A percentile compares a stretch with the other conserved stretches of the same genome.
These are phyloP conservation scores for Curvularia sp. DNA, from an alignment of 2,329 filamentous ascomycete genomes.

Conservation along the genomic window DNA sequence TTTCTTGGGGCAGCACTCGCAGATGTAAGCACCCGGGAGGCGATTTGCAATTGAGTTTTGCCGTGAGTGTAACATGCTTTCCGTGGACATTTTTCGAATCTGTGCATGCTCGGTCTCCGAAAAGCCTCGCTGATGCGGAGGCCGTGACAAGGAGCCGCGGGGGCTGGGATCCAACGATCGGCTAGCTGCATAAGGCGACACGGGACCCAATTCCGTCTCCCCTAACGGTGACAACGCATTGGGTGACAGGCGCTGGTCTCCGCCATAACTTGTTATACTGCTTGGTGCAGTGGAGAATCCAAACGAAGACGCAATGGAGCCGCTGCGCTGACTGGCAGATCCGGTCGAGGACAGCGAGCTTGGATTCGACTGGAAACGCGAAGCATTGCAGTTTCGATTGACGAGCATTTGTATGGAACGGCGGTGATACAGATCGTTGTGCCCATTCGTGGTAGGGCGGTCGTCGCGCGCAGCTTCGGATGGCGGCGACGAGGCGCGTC, in stretches of 20 bases:
- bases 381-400: conserved; percentile 62
- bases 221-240: conserved; percentile 65
- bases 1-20: conserved; percentile 96
- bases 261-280: conserved; percentile 70
- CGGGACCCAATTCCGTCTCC: conserved; percentile 62
- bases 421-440: conserved; percentile 61
- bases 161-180: conserved; percentile 54
- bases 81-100: conserved; percentile 58
- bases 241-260: conserved; percentile 67
- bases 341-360: conserved; percentile 69
- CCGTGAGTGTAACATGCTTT: conserved; percentile 55
- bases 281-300: conserved; percentile 65
- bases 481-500: conserved; percentile 70
- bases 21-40: conserved; percentile 71
- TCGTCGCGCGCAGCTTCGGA: conserved; percentile 61
- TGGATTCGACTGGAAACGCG: conserved; percentile 63
- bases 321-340: conserved; percentile 66
- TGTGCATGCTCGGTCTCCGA: conserved; percentile 52
- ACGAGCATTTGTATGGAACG: conserved; percentile 64
- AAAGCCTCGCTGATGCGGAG: conserved; percentile 52
- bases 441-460: conserved; percentile 52
- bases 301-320: conserved; percentile 68
- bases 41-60: conserved; percentile 59
- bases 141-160: conserved; percentile 50
- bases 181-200: conserved; percentile 63